Conservation (phyloP, 1,139 yeast genomes). For the Blastobotrys indianensis region DNA sequence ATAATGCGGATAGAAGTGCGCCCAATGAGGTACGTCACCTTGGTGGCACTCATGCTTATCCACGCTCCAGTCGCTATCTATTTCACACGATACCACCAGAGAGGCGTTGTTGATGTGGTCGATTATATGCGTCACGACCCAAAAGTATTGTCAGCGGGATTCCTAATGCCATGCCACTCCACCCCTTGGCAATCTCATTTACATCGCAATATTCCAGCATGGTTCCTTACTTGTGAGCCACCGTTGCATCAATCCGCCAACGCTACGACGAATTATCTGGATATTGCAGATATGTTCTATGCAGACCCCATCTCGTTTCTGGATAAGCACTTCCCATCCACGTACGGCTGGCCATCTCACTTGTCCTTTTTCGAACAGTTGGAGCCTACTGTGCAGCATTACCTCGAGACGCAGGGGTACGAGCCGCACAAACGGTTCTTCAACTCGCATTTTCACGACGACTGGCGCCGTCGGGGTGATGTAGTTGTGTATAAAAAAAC, state of each 20-base stretch:
- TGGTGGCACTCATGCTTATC: constrained; percentile 28
- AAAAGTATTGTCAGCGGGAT: constrained; percentile 53
- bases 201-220: constrained; percentile 51
- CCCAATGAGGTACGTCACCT: constrained; percentile 5
- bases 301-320: constrained; percentile 56
- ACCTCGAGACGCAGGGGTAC: constrained; percentile 36
- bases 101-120: constrained; percentile 74
- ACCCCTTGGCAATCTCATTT: constrained; percentile 92
- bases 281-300: constrained; percentile 82
- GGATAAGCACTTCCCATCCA: constrained; percentile 27
- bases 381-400: constrained; percentile 40
- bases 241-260: constrained; percentile 44
- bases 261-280: constrained; percentile 50
- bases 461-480: constrained; percentile 71
- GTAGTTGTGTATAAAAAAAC: constrained; percentile 48
- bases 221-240: constrained; percentile 92
- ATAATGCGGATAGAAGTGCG: constrained; percentile 11
- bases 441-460: constrained; percentile 86
- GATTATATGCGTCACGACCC: constrained; percentile 44
- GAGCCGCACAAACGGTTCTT: constrained; percentile 49
- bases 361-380: constrained; percentile 66
- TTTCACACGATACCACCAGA: constrained; percentile 65
- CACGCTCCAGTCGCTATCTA: constrained; percentile 46
- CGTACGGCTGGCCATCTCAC: constrained; percentile 63
- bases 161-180: constrained; percentile 92